These are phyloP conservation scores for Pyrenophora teres DNA, from an alignment of 2,329 filamentous ascomycete genomes.

Conservation along the genomic window DNA sequence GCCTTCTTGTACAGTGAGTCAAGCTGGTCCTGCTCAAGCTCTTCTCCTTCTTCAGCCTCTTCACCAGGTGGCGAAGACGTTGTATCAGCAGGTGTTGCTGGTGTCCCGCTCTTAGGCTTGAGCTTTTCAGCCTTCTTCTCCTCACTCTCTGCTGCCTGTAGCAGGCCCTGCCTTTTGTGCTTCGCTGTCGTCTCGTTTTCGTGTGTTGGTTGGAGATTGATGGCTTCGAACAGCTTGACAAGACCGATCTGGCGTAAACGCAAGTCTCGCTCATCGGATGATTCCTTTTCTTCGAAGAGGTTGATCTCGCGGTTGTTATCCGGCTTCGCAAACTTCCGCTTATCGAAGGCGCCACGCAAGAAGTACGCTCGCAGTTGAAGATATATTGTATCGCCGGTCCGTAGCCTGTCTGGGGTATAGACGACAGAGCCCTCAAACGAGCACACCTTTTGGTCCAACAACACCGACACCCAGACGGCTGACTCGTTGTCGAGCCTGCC, in stretches of 20 bases:
- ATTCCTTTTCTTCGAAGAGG: slow-evolving; percentile 84
- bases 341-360: slow-evolving; percentile 73
- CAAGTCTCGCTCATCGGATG: slow-evolving; percentile 79
- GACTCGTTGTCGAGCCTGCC: slow-evolving; percentile 85
- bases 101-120: slow-evolving; percentile 54
- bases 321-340: slow-evolving; percentile 63
- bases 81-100: slow-evolving; percentile 36
- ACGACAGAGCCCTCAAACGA: slow-evolving; percentile 86
- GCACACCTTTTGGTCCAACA: slow-evolving; percentile 90
- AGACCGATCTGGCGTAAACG: slow-evolving; percentile 84
- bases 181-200: slow-evolving; percentile 75
- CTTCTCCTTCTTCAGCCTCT: slow-evolving; percentile 80
- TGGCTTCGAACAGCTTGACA: slow-evolving; percentile 86
- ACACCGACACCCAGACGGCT: slow-evolving; percentile 86
- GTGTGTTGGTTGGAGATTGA: slow-evolving; percentile 77
- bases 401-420: slow-evolving; percentile 80
- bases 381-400: slow-evolving; percentile 94
- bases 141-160: slow-evolving; percentile 85
- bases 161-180: slow-evolving; percentile 79
- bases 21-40: slow-evolving; percentile 93
- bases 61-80: slow-evolving; percentile 63
- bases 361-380: slow-evolving; percentile 82
- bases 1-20: slow-evolving; percentile 94
- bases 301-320: slow-evolving; percentile 73
- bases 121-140: slow-evolving; percentile 65